Base-by-base conservation (phyloP, 164 flowering plant species). In the Vitis rotundifolia region DNA sequence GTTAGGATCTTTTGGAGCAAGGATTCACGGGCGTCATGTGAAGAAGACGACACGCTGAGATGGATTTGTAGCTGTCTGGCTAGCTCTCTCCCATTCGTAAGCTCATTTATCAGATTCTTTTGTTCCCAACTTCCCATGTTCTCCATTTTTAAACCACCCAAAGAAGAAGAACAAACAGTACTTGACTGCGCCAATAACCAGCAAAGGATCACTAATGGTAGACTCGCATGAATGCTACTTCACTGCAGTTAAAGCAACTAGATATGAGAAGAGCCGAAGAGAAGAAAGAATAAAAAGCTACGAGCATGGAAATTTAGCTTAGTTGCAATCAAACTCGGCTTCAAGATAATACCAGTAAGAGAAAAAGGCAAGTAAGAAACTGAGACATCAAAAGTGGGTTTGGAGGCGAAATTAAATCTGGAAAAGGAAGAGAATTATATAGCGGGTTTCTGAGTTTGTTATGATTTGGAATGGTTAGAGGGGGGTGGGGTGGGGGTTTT, bases 31-130 rank as follows among this genome's bases (percentile, higher is more conserved):
- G 26, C 51, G 56, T 81, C 86, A 0, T 48, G 59, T 0, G 87
- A 71, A 3, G 85, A 76, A 61, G 84, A 65, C 0, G 84, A 59
- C 47, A 52, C 51, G 26, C 78, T 70, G 28, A 87, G 73, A 68
- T 79, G 83, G 29, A 31, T n/a, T 48, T 72, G 82, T 8, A 92
- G 89, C 75, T 84, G 84, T 76, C 51, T 79, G 0, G 87, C 84
- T 3, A 77, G 59, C 59, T 86, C 87, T 70, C 51, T 80, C 48
- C 92, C 97, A 48, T 80, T 80, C 5, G 26, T 68, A 22, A 90
- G 81, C 87, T 90, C 95, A 15, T 73, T 78, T 59, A 90, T 59
- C 63, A 88, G 71, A 52, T n/a, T 72, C 69, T 61, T 77, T 29
- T 65, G 67, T 67, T 78, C 86, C 75, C 70, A 69, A 18, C 80